These are phyloP conservation scores for Eucalyptus marginata DNA, from an alignment of 345 rosid species.

Conservation along the genomic window DNA sequence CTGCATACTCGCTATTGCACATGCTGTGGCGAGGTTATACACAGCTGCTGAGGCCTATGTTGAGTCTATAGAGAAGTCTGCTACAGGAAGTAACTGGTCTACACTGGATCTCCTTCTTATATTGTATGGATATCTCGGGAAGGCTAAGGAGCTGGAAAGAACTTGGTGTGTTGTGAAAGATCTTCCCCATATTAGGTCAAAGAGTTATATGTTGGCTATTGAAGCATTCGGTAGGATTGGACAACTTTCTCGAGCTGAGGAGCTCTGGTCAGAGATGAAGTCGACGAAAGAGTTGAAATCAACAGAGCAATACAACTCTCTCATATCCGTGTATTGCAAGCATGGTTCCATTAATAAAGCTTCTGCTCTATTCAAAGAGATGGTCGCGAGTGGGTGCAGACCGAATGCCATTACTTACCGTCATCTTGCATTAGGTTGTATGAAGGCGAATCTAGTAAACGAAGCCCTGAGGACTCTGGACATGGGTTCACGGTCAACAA, in stretches of 20 bases:
- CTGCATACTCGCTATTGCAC: conserved; percentile 68
- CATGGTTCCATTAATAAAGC: conserved; percentile 54
- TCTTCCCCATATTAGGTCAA: conserved; percentile 43
- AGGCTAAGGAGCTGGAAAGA: conserved; percentile 50
- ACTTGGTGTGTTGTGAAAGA: conserved; percentile 47
- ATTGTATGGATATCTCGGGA: conserved; percentile 56
- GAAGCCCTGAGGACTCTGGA: conserved; percentile 69
- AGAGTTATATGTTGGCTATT: conserved; percentile 57
- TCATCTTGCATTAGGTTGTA: conserved; percentile 86
- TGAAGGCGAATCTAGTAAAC: conserved; percentile 41
- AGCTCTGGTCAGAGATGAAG: conserved; percentile 78
- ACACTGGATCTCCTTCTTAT: conserved; percentile 74
- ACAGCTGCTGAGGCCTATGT: conserved; percentile 69
- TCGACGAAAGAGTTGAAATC: conserved; percentile 33
- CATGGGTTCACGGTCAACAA: conserved; percentile 26
- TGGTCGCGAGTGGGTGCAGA: conserved; percentile 36
- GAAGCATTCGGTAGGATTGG: conserved; percentile 73
- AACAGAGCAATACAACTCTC: conserved; percentile 69
- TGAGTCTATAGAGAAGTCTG: conserved; percentile 61
- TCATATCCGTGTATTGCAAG: conserved; percentile 63
- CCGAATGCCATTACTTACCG: conserved; percentile 76
- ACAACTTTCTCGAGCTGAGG: conserved; percentile 51
- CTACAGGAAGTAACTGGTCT: conserved; percentile 75
- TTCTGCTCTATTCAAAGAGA: conserved; percentile 47
- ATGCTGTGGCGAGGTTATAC: conserved; percentile 76